Conservation (phyloP, 2,329 filamentous ascomycete genomes). For the Penicillium sp. region DNA sequence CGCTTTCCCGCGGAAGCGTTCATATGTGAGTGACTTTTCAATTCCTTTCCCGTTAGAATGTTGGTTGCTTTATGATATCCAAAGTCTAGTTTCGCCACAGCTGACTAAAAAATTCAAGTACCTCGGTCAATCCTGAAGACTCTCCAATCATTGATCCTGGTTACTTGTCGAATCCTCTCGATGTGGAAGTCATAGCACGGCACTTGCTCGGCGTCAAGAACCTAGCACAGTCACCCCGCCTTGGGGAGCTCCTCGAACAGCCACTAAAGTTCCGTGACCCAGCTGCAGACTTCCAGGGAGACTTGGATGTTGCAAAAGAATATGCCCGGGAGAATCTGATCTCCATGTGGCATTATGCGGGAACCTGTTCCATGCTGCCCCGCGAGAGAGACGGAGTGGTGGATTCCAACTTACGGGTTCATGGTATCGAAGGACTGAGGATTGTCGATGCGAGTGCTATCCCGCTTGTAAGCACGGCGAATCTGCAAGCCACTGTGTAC, state of each 20-base stretch:
- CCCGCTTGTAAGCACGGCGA: constrained; percentile 18
- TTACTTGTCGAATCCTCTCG: constrained; percentile 43
- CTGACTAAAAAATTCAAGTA: background rate
- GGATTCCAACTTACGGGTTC: constrained; percentile 34
- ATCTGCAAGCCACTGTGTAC: constrained; percentile 20
- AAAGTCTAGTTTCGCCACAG: background rate
- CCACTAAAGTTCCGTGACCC: background rate
- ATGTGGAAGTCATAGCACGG: constrained; percentile 37
- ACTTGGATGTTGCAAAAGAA: background rate
- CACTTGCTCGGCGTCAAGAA: constrained; percentile 32
- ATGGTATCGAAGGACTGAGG: constrained; percentile 21
- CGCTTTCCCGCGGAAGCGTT: constrained; percentile 29
- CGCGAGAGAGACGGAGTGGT: constrained; percentile 19
- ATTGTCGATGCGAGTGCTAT: constrained; percentile 15
- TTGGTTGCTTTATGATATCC: background rate
- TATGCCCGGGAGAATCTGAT: constrained; percentile 23
- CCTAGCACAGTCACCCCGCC: constrained; percentile 23
- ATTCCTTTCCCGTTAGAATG: background rate
- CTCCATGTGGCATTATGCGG: constrained; percentile 14
- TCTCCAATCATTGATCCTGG: constrained; percentile 41
- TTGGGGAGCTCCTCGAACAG: background rate
- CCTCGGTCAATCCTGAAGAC: constrained; percentile 29
- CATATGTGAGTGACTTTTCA: constrained; percentile 29
- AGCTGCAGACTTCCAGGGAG: background rate
- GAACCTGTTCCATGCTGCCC: constrained; percentile 16